A percentile compares a stretch with the other conserved stretches of the same genome.
Evolutionary conservation across 805 yeast genomes (phyloP).

Genomic region (Candida dajiaensis): DNA sequence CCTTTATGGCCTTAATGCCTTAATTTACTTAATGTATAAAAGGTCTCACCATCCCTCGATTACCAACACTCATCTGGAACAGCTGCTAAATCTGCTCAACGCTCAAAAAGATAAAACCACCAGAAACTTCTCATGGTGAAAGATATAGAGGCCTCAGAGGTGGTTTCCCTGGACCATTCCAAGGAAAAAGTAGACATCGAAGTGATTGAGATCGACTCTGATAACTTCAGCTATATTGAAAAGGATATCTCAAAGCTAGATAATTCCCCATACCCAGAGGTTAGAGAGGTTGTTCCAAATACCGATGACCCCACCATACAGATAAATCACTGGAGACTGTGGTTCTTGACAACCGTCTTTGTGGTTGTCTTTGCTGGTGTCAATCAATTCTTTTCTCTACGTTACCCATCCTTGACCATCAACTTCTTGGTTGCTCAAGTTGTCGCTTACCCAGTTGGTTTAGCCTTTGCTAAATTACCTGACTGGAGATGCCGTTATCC

Average conservation of each 20-base stretch:
- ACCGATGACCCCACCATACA: constrained; percentile 43
- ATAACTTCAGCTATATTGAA: constrained; percentile 7
- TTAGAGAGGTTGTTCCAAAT: constrained; percentile 51
- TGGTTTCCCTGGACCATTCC: neutral
- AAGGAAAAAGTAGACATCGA: neutral
- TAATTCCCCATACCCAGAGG: constrained; percentile 60
- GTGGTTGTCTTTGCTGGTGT: constrained; percentile 51
- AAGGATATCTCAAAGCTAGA: constrained; percentile 23
- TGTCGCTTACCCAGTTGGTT: constrained; percentile 56
- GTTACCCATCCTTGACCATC: constrained; percentile 44
- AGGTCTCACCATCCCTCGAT: neutral
- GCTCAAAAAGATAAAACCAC: too few relatives aligned
- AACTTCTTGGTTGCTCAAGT: constrained; percentile 53
- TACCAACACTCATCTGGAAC: too few relatives aligned
- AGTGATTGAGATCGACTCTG: constrained; percentile 5
- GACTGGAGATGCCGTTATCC: constrained; percentile 27
- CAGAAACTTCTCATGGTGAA: neutral
- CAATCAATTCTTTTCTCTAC: constrained; percentile 49
- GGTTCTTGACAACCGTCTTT: constrained; percentile 45
- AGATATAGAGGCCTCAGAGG: neutral
- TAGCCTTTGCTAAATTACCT: constrained; percentile 37
- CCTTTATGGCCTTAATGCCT: too few relatives aligned
- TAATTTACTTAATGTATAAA: too few relatives aligned
- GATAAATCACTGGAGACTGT: constrained; percentile 49
- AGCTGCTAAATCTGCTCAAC: too few relatives aligned